Conservation (phyloP, 1,284 basidiomycete species). For the Ceratobasidium sp. region DNA sequence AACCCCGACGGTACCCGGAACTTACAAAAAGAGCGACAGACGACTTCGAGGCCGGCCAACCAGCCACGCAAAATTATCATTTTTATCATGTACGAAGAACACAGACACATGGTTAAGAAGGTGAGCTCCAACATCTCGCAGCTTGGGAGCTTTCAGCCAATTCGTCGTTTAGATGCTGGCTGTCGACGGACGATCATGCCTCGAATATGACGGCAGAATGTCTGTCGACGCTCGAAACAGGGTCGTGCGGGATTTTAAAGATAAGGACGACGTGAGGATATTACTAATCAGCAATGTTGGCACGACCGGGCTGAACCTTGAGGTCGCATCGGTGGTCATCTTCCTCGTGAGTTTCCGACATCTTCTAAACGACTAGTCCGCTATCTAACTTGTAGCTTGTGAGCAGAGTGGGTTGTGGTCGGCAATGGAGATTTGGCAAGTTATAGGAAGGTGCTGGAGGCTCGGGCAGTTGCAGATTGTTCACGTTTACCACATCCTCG, state of each 20-base stretch:
- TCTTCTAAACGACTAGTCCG: not conserved
- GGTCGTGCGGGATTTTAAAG: not conserved
- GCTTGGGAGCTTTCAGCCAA: not conserved
- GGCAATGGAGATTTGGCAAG: conserved; percentile 11
- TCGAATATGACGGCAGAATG: conserved; percentile 29
- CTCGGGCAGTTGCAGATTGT: conserved; percentile 1
- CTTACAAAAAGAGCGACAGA: not conserved
- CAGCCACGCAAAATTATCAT: conserved; percentile 15
- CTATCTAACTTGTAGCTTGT: not conserved
- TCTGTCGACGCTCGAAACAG: not conserved
- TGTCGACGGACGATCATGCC: not conserved
- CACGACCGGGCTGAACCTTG: conserved; percentile 16
- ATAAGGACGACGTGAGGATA: not conserved
- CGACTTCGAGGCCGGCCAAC: not conserved
- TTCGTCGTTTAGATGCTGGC: not conserved
- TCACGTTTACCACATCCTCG: conserved; percentile 2
- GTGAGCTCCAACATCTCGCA: not conserved
- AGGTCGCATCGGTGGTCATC: conserved; percentile 13
- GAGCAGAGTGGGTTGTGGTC: conserved; percentile 31
- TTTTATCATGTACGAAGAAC: conserved; percentile 20
- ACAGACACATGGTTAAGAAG: not conserved
- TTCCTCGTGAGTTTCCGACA: not conserved
- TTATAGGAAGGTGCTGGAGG: not conserved
- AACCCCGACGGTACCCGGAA: conserved; percentile 15
- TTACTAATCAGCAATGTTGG: conserved; percentile 29